Evolutionary conservation across 169 alveolate genomes (phyloP).

Genomic region (Besnoitia besnoiti): DNA sequence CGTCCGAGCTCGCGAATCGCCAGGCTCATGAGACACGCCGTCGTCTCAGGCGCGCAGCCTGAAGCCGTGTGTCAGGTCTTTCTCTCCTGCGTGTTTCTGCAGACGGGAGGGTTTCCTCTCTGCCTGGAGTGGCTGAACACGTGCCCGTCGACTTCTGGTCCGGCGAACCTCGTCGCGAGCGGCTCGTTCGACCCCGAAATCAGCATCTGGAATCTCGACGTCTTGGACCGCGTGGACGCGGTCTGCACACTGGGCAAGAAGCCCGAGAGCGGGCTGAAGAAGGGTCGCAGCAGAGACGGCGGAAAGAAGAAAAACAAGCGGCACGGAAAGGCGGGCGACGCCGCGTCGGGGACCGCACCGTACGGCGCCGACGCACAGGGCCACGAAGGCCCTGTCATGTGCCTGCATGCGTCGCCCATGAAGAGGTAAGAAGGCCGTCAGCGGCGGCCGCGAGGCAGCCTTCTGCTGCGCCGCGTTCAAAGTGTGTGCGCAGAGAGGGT

Average conservation of each 20-base stretch:
- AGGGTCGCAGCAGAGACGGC: neutral
- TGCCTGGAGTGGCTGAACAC: conserved; percentile 71
- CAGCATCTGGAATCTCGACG: conserved; percentile 72
- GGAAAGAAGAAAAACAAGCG: neutral
- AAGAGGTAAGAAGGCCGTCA: conserved; percentile 38
- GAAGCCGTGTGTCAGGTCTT: no score
- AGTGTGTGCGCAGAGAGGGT: neutral
- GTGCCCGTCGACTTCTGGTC: conserved; percentile 4
- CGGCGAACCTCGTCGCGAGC: conserved; percentile 64
- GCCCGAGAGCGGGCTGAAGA: neutral
- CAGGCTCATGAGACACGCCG: no score
- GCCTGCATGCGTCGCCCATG: conserved; percentile 45
- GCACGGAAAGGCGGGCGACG: neutral
- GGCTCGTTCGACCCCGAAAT: conserved; percentile 71
- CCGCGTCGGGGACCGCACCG: no score
- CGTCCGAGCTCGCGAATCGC: no score
- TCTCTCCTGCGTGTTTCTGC: neutral
- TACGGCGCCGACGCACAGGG: no score
- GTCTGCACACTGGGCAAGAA: conserved; percentile 50
- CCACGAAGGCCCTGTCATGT: conserved; percentile 73
- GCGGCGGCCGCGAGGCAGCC: neutral
- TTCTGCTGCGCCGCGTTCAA: neutral
- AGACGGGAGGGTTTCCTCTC: conserved; percentile 70
- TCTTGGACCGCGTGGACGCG: conserved; percentile 70
- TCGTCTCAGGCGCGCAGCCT: no score